Evolutionary conservation across 2,329 filamentous ascomycete genomes (phyloP).

Genomic region (Aspergillus sp.): DNA sequence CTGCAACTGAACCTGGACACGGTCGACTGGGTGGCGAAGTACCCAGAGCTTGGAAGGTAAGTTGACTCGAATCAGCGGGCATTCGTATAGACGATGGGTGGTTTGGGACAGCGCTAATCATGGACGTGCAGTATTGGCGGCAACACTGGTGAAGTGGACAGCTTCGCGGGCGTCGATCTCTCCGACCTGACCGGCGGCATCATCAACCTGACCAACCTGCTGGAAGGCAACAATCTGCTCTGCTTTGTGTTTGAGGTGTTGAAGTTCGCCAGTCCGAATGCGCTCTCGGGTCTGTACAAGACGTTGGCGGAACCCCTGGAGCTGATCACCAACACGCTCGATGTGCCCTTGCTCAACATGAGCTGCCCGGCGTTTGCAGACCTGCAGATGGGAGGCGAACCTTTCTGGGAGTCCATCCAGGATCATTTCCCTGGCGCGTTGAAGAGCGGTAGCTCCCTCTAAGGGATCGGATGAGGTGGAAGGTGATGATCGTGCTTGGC

Average conservation of each 20-base stretch:
- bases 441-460: constrained; percentile 20
- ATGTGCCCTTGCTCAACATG: constrained; percentile 27
- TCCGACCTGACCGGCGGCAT: constrained; percentile 45
- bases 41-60: constrained; percentile 42
- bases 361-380: constrained; percentile 33
- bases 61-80: not conserved
- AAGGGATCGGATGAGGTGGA: not conserved
- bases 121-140: constrained; percentile 47
- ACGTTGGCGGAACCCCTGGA: constrained; percentile 28
- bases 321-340: constrained; percentile 28
- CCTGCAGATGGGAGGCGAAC: constrained; percentile 29
- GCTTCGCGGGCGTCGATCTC: constrained; percentile 49
- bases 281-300: constrained; percentile 28
- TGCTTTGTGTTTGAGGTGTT: constrained; percentile 40
- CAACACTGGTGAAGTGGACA: constrained; percentile 52
- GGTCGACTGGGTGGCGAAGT: constrained; percentile 34
- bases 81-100: not conserved
- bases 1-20: constrained; percentile 44
- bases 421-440: constrained; percentile 28
- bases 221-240: constrained; percentile 41
- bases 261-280: constrained; percentile 32
- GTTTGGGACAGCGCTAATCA: not conserved
- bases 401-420: constrained; percentile 29
- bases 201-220: constrained; percentile 31
- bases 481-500: not conserved